A percentile compares a stretch with the other conserved stretches of the same genome.
These are phyloP conservation scores for Mucuna pruriens DNA, from an alignment of 306 rosid species.

Conservation along the genomic window DNA sequence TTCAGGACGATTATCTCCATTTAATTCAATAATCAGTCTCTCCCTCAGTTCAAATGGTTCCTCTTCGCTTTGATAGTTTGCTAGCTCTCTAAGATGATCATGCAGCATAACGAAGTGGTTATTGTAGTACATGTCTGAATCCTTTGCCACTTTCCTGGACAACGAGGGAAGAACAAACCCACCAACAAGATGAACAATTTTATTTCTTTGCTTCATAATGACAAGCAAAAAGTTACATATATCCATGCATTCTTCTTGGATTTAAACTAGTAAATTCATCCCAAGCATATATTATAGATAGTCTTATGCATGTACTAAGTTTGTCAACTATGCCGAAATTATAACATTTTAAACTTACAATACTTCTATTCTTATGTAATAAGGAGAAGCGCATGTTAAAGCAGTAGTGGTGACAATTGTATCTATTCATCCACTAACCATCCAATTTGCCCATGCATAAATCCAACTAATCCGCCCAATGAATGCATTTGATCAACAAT, in stretches of 20 bases:
- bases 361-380: not conserved
- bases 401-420: not conserved
- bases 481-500: not conserved
- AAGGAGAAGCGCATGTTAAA: not conserved
- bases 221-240: not conserved
- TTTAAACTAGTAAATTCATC: not conserved
- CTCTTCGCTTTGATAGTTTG: slow-evolving; percentile 42
- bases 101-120: slow-evolving; percentile 63
- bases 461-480: no score
- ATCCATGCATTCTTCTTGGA: not conserved
- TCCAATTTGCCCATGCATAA: no score
- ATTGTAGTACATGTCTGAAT: slow-evolving; percentile 54
- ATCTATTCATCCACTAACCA: not conserved
- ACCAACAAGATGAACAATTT: not conserved
- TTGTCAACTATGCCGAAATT: not conserved
- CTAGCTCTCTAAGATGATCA: slow-evolving; percentile 74
- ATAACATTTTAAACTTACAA: not conserved
- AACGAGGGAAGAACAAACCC: slow-evolving; percentile 13
- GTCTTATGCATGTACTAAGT: not conserved
- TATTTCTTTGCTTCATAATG: not conserved
- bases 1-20: slow-evolving; percentile 50
- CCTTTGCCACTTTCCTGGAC: slow-evolving; percentile 58
- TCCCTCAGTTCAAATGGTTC: slow-evolving; percentile 44
- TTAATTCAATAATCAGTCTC: slow-evolving; percentile 55
- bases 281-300: not conserved